phyloP scores from a whole-genome alignment of 1,284 basidiomycete genomes.

The Marasmius tenuissimus region DNA sequence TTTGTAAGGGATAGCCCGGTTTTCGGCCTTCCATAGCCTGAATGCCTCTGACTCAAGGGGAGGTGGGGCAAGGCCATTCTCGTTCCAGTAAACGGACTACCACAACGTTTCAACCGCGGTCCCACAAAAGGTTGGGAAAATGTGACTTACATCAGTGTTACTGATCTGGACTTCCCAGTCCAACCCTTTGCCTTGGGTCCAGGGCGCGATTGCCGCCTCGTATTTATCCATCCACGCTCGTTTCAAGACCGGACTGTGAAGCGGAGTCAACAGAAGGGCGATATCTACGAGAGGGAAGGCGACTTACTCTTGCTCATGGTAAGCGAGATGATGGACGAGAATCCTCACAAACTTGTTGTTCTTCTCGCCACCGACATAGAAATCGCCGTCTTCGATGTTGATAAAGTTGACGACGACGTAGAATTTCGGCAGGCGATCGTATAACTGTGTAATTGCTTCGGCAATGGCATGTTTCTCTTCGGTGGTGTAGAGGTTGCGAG shows the following conservation, averaged over 20 bases:
- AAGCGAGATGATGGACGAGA: slow-evolving; percentile 17
- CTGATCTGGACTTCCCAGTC: slow-evolving; percentile 21
- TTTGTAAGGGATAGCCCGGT: slow-evolving; percentile 12
- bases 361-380: slow-evolving; percentile 15
- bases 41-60: slow-evolving; percentile 11
- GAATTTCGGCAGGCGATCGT: slow-evolving; percentile 16
- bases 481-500: slow-evolving; percentile 19
- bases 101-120: background rate
- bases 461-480: slow-evolving; percentile 19
- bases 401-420: slow-evolving; percentile 22
- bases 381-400: slow-evolving; percentile 14
- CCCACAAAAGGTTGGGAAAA: background rate
- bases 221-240: slow-evolving; percentile 18
- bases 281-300: background rate
- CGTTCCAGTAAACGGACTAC: slow-evolving; percentile 19
- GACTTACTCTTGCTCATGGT: slow-evolving; percentile 13
- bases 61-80: slow-evolving; percentile 20
- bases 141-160: slow-evolving; percentile 17
- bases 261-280: background rate
- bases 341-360: slow-evolving; percentile 16
- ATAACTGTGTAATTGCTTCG: slow-evolving; percentile 16
- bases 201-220: slow-evolving; percentile 19
- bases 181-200: slow-evolving; percentile 19
- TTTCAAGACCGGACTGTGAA: slow-evolving; percentile 8
- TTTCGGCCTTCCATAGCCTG: slow-evolving; percentile 17